Evolutionary conservation across 176 grass and related monocot species (phyloP), one percentile per base, ranked within the genome.

Genomic region (Alopecurus myosuroides): DNA sequence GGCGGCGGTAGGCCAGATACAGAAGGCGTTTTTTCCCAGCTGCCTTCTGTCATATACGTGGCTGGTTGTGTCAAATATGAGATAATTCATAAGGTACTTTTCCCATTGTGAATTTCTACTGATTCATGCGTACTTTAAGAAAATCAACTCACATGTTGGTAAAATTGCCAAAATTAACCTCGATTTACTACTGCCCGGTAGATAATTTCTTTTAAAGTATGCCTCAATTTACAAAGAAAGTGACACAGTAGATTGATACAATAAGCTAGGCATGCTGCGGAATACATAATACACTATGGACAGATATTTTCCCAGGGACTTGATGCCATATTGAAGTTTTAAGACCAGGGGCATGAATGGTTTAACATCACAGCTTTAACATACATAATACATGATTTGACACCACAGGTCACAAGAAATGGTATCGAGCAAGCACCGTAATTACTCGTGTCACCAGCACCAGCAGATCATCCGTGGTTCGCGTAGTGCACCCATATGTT

Each of bases 401-500:
- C 7, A 74, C 50, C 44, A 10, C 15, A 50, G 7, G 14, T 45
- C 40, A 66, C 20, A 49, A 67, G 1, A 81, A n/a, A 51, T 1
- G 31, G 19, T 6, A 81, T 29, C 3, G 3, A 42, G 9, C 15
- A 69, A 15, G 20, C 62, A 51, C 7, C 63, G n/a, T n/a, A n/a
- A n/a, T 69, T 68, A 80, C 60, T 17, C 29, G 1, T 66, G 3
- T 17, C 18, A 14, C 11, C 48, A 55, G 11, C 18, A 45, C 26
- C 20, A 66, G 11, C 26, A 61, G 46, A 85, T 84, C 48, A 92
- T 50, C 29, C 40, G 9, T 23, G 51, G 37, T 70, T 53, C 33
- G 83, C 63, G 15, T 84, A 84, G 0, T 84, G 69, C 31, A 88
- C 83, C 45, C 86, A 23, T 26, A 94, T 88, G 17, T n/a, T 83